These are phyloP conservation scores for Poterioochromonas sp. DNA, from an alignment of 352 stramenopile species.

Conservation along the genomic window DNA sequence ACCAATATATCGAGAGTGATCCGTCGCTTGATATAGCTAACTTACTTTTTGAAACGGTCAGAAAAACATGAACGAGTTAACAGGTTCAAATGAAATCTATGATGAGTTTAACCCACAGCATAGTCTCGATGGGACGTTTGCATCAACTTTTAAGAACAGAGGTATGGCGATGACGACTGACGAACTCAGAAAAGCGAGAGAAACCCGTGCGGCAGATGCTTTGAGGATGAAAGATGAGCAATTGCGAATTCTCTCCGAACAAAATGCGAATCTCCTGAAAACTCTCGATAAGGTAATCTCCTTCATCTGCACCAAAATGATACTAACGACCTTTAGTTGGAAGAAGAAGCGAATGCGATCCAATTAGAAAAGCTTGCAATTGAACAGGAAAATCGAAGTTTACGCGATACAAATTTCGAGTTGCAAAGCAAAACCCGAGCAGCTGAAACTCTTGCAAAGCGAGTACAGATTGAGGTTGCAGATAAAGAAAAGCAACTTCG, in stretches of 20 bases:
- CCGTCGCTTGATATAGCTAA: no score
- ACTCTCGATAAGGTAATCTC: constrained; percentile 62
- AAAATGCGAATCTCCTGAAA: constrained; percentile 72
- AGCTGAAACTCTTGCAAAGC: constrained; percentile 69
- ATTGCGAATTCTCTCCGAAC: constrained; percentile 80
- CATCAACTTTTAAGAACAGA: constrained; percentile 1
- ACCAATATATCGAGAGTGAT: no score
- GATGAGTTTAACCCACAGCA: no score
- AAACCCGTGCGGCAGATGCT: constrained; percentile 73
- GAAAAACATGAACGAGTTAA: no score
- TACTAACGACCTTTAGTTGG: constrained; percentile 61
- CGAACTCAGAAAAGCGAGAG: constrained; percentile 51
- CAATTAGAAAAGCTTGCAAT: constrained; percentile 52
- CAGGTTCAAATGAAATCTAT: no score
- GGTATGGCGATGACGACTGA: constrained; percentile 9
- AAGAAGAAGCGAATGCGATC: constrained; percentile 54
- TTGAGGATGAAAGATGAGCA: constrained; percentile 91
- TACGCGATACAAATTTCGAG: constrained; percentile 83
- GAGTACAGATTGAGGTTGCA: constrained; percentile 60
- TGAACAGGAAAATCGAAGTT: constrained; percentile 76
- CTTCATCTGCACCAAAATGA: constrained; percentile 49
- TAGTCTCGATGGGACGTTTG: no score
- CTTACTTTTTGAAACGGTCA: no score
- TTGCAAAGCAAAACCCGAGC: constrained; percentile 71
- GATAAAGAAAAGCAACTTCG: constrained; percentile 82